Base-by-base conservation (phyloP, 2,329 filamentous ascomycete genomes). In the Ophiostoma australiae region DNA sequence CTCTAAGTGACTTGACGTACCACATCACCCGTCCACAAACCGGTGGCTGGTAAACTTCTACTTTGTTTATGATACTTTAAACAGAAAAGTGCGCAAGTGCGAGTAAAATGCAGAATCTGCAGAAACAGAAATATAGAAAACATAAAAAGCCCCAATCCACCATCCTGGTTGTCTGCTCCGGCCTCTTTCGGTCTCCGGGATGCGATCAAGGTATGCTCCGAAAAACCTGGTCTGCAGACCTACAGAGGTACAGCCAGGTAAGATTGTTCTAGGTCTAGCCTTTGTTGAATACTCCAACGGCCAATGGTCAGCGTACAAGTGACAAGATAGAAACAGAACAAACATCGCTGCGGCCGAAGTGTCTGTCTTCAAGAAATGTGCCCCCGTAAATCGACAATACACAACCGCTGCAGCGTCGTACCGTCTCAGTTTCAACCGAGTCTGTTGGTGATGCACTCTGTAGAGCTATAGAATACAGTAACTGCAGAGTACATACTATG, bases 351-450 rank as follows among this genome's bases (percentile, higher is more conserved):
- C 58, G 58, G 58, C 58, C 58, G 58, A 63, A 63, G 58, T 58
- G 52, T 48, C 27, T 63, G 58, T 63, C 27, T 63, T 33, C 58
- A 63, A 63, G 52, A 63, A 63, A 27, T 27, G 58, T 33, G 27
- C 27, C 58, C 58, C 58, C 58, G 58, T 63, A 63, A 20, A 63
- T n/a, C 27, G 15, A 35, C 52, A 63, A 63, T 63, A 33, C 58
- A 63, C 58, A 63, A 63, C 58, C 27, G 58, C 58, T 63, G 58
- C 52, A 58, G 58, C 27, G 58, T 63, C 27, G 58, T 63, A 63
- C 58, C 27, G 58, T 58, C 11, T 63, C 58, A 33, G 58, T 63
- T 63, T 63, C 27, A 63, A 63, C 27, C 58, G 27, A 63, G 58
- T 33, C 58, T 63, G 55, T 61, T 61, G 55, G 27, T 33, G 55